Evolutionary conservation across 2,329 filamentous ascomycete species (phyloP), one percentile per base, ranked within the genome.

Genomic region (Cladobotryum protrusum): DNA sequence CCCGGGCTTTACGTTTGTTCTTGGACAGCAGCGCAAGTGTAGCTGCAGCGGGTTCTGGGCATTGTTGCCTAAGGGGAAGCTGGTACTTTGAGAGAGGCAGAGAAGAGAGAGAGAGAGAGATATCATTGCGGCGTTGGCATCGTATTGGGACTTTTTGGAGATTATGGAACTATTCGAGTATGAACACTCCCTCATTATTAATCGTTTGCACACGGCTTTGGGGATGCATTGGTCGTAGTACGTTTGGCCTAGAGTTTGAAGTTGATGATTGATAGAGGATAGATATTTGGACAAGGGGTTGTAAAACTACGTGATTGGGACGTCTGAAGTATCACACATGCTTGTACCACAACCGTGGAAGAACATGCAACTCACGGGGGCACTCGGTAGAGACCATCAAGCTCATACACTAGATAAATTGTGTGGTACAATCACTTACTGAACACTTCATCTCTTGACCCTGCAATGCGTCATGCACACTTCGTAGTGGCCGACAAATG

Each of bases 21-120:
- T 82, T 41, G 67, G 68, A 12, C 78, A 81, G 60, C 76, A 81
- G 62, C 68, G 76, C 19, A 73, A 72, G 58, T 83, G 79, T 53
- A 70, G 71, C 5, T 83, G 79, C 54, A 74, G 75, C 7, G 79
- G 78, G 2, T 68, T 70, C 46, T 79, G 79, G 74, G 74, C 70
- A 3, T 52, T 80, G 43, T 52, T 78, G 45, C 66, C 66, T 1
- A 62, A 60, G 41, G 68, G 61, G 5, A 63, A 59, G 52, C 45
- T 61, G 19, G 36, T 59, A 37, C 18, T 57, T 45, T 61, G 45
- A 54, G 34, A 29, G 4, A 29, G 24, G 11, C 24, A 29, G 24
- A 29, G 24, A 29, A 45, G 49, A 33, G 45, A 20, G 12, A 9
- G 4, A 9, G 6, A 9, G 24, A 29, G 24, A 29, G 4, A 7